A percentile compares a stretch with the other conserved stretches of the same genome.
phyloP scores from a whole-genome alignment of 116 monocot genomes.

The Phalaenopsis hybrid region DNA sequence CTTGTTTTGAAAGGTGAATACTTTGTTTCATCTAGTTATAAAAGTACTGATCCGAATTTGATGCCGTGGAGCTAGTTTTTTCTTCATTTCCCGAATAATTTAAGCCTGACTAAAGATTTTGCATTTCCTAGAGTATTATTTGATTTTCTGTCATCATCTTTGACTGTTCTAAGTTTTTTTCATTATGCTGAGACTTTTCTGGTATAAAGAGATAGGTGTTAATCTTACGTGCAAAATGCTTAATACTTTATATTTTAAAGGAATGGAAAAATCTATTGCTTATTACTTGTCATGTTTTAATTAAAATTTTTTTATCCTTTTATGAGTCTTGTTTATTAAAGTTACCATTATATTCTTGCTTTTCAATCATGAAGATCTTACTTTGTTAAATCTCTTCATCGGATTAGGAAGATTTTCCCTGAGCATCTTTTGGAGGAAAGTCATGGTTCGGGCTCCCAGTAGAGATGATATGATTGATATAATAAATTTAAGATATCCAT shows the following conservation, averaged over 20 bases:
- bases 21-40: too few species aligned
- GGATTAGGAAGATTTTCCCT: slow-evolving; percentile 36
- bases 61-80: background rate
- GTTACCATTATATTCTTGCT: background rate
- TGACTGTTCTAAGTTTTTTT: background rate
- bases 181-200: background rate
- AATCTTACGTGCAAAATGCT: slow-evolving; percentile 2
- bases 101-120: background rate
- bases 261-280: too few species aligned
- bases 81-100: background rate
- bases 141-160: background rate
- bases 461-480: slow-evolving; percentile 57
- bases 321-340: background rate
- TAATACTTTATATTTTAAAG: background rate
- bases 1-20: too few species aligned
- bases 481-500: slow-evolving; percentile 59
- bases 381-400: background rate
- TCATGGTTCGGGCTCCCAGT: slow-evolving; percentile 47
- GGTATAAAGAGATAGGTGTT: background rate
- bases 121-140: background rate
- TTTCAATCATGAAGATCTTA: background rate
- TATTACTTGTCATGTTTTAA: background rate
- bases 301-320: background rate
- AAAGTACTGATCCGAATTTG: too few species aligned
- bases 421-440: slow-evolving; percentile 75